Conservation (phyloP, 352 stramenopile species). For the Pseudoperonospora humuli region DNA sequence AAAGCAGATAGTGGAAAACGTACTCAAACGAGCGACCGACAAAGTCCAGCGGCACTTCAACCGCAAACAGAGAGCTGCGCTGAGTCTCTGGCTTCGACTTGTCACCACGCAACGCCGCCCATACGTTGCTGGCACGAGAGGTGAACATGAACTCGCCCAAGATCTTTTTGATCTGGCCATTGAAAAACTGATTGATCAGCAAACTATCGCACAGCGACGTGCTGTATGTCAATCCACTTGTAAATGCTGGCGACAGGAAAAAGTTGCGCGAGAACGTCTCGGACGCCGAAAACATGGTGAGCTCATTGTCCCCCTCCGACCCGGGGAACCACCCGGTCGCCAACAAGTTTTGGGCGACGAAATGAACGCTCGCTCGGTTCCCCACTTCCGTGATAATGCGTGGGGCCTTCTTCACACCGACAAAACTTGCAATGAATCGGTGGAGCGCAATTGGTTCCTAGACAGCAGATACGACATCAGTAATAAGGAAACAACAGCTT, state of each 20-base stretch:
- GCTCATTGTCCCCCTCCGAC: slow-evolving; percentile 18
- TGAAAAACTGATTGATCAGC: slow-evolving; percentile 87
- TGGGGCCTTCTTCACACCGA: slow-evolving; percentile 49
- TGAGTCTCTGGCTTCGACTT: slow-evolving; percentile 35
- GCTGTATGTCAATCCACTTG: slow-evolving; percentile 79
- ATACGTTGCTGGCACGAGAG: slow-evolving; percentile 48
- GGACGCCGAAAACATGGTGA: slow-evolving; percentile 38
- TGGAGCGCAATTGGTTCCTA: slow-evolving; percentile 73
- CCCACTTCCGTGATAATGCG: slow-evolving; percentile 72
- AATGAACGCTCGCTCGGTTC: slow-evolving; percentile 79
- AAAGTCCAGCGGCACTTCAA: slow-evolving; percentile 77
- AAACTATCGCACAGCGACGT: slow-evolving; percentile 79
- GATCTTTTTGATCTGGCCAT: slow-evolving; percentile 82
- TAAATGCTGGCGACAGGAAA: slow-evolving; percentile 73
- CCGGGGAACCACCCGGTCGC: slow-evolving; percentile 59
- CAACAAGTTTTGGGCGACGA: slow-evolving; percentile 69
- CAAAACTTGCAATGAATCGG: slow-evolving; percentile 66
- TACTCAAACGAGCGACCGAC: slow-evolving; percentile 76
- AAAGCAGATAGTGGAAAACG: slow-evolving; percentile 77
- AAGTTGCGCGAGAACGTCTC: slow-evolving; percentile 68
- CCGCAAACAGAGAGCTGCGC: slow-evolving; percentile 70
- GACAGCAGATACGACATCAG: neutral
- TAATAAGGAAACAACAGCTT: neutral
- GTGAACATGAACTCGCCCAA: slow-evolving; percentile 82
- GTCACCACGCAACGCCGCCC: slow-evolving; percentile 25